Conservation (phyloP, 208 protist genomes). For the Crithidia thermophila region DNA sequence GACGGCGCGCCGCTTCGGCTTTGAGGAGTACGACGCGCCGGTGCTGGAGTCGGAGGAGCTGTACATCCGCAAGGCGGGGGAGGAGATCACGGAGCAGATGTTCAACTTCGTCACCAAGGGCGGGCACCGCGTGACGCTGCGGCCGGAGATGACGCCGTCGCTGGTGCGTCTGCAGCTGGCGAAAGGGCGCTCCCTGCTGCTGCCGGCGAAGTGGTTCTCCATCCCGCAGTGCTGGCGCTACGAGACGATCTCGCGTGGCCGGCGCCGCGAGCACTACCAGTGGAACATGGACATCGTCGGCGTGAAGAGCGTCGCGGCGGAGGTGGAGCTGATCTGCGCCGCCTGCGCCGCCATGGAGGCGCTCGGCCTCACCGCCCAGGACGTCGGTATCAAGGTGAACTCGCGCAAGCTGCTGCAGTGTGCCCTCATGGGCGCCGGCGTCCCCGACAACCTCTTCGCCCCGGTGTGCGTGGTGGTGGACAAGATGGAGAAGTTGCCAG, state of each 20-base stretch:
- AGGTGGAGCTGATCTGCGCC: constrained; percentile 94
- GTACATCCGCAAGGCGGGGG: constrained; percentile 95
- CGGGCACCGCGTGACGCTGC: constrained; percentile 90
- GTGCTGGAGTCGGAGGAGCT: constrained; percentile 94
- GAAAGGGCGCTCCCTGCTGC: constrained; percentile 86
- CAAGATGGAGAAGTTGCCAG: constrained; percentile 94
- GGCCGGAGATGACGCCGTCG: constrained; percentile 97
- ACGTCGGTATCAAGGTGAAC: constrained; percentile 94
- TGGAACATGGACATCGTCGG: constrained; percentile 98
- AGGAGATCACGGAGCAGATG: constrained; percentile 97
- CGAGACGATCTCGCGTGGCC: constrained; percentile 94
- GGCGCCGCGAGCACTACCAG: constrained; percentile 96
- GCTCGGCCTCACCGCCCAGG: constrained; percentile 85
- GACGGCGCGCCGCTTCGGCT: constrained; percentile 84
- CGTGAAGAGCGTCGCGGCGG: constrained; percentile 86
- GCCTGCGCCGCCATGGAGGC: constrained; percentile 78
- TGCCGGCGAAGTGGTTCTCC: constrained; percentile 96
- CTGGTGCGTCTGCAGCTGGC: constrained; percentile 91
- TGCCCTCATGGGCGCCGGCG: constrained; percentile 71
- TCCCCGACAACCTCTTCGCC: constrained; percentile 84
- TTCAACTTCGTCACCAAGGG: constrained; percentile 97
- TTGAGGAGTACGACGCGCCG: constrained; percentile 97
- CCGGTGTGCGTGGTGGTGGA: constrained; percentile 95
- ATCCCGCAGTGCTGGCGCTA: constrained; percentile 97
- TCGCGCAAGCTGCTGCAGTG: constrained; percentile 92